Evolutionary conservation across 202 grass and related monocot genomes (phyloP).

Genomic region (Schoenoplectus triqueter): DNA sequence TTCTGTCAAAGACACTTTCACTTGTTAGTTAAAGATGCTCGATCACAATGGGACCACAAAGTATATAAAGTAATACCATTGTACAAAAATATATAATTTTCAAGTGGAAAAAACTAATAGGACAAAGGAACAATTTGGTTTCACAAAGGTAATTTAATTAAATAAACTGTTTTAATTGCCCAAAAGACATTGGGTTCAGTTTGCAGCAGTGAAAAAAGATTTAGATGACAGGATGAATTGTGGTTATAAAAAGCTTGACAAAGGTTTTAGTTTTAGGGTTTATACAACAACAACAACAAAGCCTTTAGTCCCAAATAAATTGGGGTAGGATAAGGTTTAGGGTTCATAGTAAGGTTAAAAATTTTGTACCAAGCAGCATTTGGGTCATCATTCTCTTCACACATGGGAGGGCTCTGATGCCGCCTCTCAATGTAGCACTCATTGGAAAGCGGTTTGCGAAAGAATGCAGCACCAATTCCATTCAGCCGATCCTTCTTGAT

Average conservation of each 20-base stretch:
- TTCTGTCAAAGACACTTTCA: conserved; percentile 11
- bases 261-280: background rate
- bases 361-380: conserved; percentile 66
- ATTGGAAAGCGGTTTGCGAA: conserved; percentile 75
- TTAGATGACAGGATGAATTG: background rate
- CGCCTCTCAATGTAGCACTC: conserved; percentile 68
- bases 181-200: background rate
- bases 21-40: background rate
- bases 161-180: background rate
- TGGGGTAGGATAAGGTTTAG: too few species aligned
- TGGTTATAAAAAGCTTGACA: background rate
- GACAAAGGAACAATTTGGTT: conserved; percentile 11
- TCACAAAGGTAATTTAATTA: background rate
- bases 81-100: background rate
- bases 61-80: background rate
- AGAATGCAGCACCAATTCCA: conserved; percentile 79
- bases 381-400: conserved; percentile 74
- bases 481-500: conserved; percentile 87
- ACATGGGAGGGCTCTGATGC: conserved; percentile 77
- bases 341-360: conserved; percentile 3
- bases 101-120: background rate
- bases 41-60: background rate
- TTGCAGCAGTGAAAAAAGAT: background rate
- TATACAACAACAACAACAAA: too few species aligned
- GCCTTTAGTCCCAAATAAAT: too few species aligned